These are phyloP conservation scores for Aphanomyces cochlioides DNA, from an alignment of 352 stramenopile species.

Conservation along the genomic window DNA sequence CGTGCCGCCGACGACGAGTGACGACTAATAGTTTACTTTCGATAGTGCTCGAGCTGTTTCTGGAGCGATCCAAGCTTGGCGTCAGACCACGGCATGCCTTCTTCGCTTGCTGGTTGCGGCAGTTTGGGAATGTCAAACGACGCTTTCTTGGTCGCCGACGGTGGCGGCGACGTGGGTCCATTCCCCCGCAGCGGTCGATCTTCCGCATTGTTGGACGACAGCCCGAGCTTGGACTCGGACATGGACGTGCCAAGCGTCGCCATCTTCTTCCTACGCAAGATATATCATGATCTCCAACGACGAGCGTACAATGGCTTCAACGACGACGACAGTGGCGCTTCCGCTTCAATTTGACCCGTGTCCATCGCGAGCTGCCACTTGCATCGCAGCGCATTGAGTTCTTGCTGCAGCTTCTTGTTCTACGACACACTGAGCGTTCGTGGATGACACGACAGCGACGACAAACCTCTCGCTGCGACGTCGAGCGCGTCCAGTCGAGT, in stretches of 20 bases:
- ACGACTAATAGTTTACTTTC: constrained; percentile 15
- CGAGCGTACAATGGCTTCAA: constrained; percentile 25
- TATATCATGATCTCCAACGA: background rate
- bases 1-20: background rate
- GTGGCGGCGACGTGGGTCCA: constrained; percentile 20
- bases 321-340: constrained; percentile 4
- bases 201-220: constrained; percentile 33
- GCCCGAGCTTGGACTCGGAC: constrained; percentile 48
- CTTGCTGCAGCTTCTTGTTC: constrained; percentile 54
- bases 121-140: constrained; percentile 76
- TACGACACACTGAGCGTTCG: background rate
- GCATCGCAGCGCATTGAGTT: constrained; percentile 51
- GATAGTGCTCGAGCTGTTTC: constrained; percentile 44
- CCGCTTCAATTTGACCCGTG: constrained; percentile 23
- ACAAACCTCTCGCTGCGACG: constrained; percentile 70
- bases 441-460: background rate
- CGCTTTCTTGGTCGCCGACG: constrained; percentile 25
- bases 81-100: constrained; percentile 66
- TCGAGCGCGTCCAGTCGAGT: constrained; percentile 90
- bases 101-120: constrained; percentile 56
- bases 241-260: constrained; percentile 41
- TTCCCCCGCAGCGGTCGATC: background rate
- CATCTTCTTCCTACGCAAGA: constrained; percentile 28
- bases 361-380: constrained; percentile 29
- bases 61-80: constrained; percentile 55